Evolutionary conservation across 2,329 filamentous ascomycete genomes (phyloP), one percentile per base, ranked within the genome.

Genomic region (Colletotrichum sansevieriae): DNA sequence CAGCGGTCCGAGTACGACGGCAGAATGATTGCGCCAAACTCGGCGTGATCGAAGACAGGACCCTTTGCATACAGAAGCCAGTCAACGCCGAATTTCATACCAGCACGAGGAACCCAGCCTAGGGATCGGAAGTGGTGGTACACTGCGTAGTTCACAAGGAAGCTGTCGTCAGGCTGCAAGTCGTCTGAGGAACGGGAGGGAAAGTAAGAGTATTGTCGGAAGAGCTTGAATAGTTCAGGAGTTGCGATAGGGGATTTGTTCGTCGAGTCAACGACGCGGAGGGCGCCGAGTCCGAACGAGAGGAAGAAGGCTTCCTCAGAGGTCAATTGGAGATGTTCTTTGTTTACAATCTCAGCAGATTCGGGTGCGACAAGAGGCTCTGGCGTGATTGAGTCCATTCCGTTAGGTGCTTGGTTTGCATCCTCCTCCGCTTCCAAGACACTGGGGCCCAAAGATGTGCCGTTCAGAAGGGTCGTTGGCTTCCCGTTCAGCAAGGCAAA

Each of bases 81-180:
- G 78, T 99, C 96, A 10, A 94, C 92, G 22, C 93, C 93, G 74
- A 99, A 99, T 76, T 99, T 99, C 77, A 97, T 91, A 41, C 96
- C 97, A 5, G 92, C 90, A 13, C 97, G 91, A 0, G 97, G 92
- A 1, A 98, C 93, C 95, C 96, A 99, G 25, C 96, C 96, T 0
- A 98, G 85, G 0, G 94, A 97, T 43, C 96, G 91, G 81, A 97
- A 99, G 78, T 99, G 95, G 77, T 99, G 96, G 78, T 97, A 99
- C 18, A 93, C 93, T 12, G 90, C 90, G 75, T 98, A 99, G 66
- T 93, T 91, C 1, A 97, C 78, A 20, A 98, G 82, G 78, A 99
- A 99, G 0, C 89, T 87, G 74, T 97, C 93, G 77, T 97, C 94
- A 0, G 94, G 89, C 15, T 86, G 83, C 3, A 94, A 83, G 11